Conservation (phyloP, 1,284 basidiomycete species). For the Ustilago curta region DNA sequence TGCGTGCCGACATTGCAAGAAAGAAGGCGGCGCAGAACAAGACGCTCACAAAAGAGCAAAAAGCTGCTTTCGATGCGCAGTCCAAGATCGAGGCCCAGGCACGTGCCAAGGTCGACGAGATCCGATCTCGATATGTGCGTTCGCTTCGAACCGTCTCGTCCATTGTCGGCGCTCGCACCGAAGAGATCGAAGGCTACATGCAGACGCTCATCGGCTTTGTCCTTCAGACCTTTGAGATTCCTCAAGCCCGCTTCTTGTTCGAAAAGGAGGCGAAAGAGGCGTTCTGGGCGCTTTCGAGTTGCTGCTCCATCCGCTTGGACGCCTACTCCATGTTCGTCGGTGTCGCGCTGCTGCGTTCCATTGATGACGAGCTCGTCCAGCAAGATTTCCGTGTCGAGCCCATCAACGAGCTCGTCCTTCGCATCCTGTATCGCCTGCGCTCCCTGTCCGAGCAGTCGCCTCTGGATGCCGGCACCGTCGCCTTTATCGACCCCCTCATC, state of each 20-base stretch:
- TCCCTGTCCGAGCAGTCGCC: slow-evolving; percentile 84
- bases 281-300: slow-evolving; percentile 53
- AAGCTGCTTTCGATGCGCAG: slow-evolving; percentile 63
- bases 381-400: slow-evolving; percentile 61
- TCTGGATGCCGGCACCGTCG: slow-evolving; percentile 86
- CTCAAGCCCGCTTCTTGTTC: slow-evolving; percentile 50
- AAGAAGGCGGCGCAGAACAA: slow-evolving; percentile 65
- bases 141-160: slow-evolving; percentile 52
- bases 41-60: slow-evolving; percentile 63
- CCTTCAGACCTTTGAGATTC: slow-evolving; percentile 32
- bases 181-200: slow-evolving; percentile 55
- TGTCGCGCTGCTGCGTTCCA: slow-evolving; percentile 55
- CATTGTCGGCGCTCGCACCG: slow-evolving; percentile 52
- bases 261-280: slow-evolving; percentile 43
- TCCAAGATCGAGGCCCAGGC: slow-evolving; percentile 56
- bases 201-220: slow-evolving; percentile 48
- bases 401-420: slow-evolving; percentile 77
- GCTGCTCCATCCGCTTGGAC: slow-evolving; percentile 54
- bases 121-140: slow-evolving; percentile 40
- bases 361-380: slow-evolving; percentile 56
- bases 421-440: slow-evolving; percentile 87
- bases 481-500: slow-evolving; percentile 84
- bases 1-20: slow-evolving; percentile 65
- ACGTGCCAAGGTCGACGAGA: slow-evolving; percentile 53
- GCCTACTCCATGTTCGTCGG: slow-evolving; percentile 54